Conservation (phyloP, 495 filamentous ascomycete species). For the Aspergillus olivimuriae region DNA sequence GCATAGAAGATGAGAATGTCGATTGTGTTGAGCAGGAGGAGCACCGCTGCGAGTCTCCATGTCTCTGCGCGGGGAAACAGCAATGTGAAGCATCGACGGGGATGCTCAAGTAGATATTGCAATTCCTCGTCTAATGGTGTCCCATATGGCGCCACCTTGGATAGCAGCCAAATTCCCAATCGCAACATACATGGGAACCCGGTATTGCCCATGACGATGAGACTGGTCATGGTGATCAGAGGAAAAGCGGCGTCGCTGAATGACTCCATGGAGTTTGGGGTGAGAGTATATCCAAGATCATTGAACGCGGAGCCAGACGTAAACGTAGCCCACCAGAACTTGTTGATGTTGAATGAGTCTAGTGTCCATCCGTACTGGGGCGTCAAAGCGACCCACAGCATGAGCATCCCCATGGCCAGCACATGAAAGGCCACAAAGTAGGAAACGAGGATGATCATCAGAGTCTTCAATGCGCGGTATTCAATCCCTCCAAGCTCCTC, state of each 20-base stretch:
- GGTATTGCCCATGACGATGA: conserved; percentile 84
- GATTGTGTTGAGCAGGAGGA: conserved; percentile 68
- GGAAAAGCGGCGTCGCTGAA: conserved; percentile 65
- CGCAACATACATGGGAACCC: conserved; percentile 84
- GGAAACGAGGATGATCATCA: conserved; percentile 59
- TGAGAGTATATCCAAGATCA: conserved; percentile 74
- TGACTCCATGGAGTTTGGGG: conserved; percentile 78
- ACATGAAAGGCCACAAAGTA: conserved; percentile 69
- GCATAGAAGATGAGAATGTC: conserved; percentile 73
- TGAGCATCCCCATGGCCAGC: conserved; percentile 54
- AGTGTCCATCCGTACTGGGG: conserved; percentile 48
- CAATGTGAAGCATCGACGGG: conserved; percentile 81
- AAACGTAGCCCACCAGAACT: conserved; percentile 79
- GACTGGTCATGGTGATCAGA: conserved; percentile 62
- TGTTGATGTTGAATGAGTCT: conserved; percentile 43
- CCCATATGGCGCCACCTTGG: conserved; percentile 43
- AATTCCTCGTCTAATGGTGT: conserved; percentile 70
- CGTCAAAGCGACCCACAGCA: conserved; percentile 64
- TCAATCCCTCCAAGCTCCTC: conserved; percentile 89
- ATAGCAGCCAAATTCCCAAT: conserved; percentile 69
- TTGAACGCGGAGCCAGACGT: conserved; percentile 74
- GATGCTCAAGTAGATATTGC: conserved; percentile 78
- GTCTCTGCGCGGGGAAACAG: conserved; percentile 75
- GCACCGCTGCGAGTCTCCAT: conserved; percentile 78
- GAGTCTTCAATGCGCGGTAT: conserved; percentile 73